Evolutionary conservation across 2,329 filamentous ascomycete genomes (phyloP).

Genomic region (Claviceps monticola): DNA sequence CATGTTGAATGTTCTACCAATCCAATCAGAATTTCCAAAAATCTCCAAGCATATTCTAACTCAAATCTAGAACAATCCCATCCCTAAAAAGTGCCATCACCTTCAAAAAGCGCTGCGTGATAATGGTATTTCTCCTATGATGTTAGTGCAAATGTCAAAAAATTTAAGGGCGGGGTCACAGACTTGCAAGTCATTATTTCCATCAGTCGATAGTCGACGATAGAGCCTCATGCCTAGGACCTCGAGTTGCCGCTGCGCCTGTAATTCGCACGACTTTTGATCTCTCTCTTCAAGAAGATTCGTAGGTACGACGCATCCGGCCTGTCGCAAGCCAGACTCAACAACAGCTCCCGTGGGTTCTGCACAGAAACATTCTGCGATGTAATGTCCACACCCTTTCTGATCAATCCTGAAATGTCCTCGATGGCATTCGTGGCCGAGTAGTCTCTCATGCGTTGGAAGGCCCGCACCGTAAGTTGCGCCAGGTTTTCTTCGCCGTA

Average conservation of each 20-base stretch:
- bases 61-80: no score
- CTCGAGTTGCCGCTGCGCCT: neutral
- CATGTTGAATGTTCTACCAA: no score
- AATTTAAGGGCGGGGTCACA: no score
- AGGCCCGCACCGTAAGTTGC: neutral
- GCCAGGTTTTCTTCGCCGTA: neutral
- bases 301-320: neutral
- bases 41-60: no score
- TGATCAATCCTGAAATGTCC: neutral
- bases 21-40: no score
- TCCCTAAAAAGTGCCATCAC: no score
- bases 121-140: no score
- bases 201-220: no score
- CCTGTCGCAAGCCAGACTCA: neutral
- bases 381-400: neutral
- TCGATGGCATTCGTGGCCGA: neutral
- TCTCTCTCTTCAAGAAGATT: neutral
- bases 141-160: no score
- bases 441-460: neutral
- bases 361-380: neutral
- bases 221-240: no score
- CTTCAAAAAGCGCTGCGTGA: no score
- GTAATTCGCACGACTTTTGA: neutral
- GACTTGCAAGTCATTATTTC: no score
- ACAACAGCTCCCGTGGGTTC: neutral